phyloP scores from a whole-genome alignment of 2,329 filamentous ascomycete species.

The Penicillium sp. region DNA sequence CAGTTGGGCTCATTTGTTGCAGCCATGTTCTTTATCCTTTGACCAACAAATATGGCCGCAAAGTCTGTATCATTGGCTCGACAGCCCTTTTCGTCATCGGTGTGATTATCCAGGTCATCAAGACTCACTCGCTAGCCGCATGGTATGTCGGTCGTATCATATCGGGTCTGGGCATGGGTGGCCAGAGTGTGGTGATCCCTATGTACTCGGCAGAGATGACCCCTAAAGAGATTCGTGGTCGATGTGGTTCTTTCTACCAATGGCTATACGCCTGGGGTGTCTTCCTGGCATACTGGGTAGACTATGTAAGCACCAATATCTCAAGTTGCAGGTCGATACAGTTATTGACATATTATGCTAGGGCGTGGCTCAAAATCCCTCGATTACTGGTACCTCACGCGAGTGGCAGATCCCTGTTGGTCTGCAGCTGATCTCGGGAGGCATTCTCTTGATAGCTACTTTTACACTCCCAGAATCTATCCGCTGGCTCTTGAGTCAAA shows the following conservation, averaged over 20 bases:
- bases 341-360: conserved; percentile 53
- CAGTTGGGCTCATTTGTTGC: conserved; percentile 56
- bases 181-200: conserved; percentile 43
- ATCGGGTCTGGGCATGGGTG: conserved; percentile 50
- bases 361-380: conserved; percentile 46
- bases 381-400: conserved; percentile 38
- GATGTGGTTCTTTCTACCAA: conserved; percentile 55
- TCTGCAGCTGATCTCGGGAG: conserved; percentile 53
- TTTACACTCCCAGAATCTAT: conserved; percentile 66
- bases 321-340: conserved; percentile 41
- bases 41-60: conserved; percentile 49
- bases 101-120: conserved; percentile 49
- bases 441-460: conserved; percentile 53
- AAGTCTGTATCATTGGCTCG: conserved; percentile 45
- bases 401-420: conserved; percentile 64
- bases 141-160: conserved; percentile 53
- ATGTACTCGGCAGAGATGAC: conserved; percentile 46
- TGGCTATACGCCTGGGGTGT: conserved; percentile 53
- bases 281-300: conserved; percentile 55
- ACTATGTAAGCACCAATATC: conserved; percentile 41
- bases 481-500: conserved; percentile 54
- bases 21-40: conserved; percentile 51
- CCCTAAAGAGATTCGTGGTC: conserved; percentile 48
- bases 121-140: conserved; percentile 45
- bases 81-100: conserved; percentile 49